Base-by-base conservation (phyloP, 2,329 filamentous ascomycete species). In the Zymoseptoria tritici region DNA sequence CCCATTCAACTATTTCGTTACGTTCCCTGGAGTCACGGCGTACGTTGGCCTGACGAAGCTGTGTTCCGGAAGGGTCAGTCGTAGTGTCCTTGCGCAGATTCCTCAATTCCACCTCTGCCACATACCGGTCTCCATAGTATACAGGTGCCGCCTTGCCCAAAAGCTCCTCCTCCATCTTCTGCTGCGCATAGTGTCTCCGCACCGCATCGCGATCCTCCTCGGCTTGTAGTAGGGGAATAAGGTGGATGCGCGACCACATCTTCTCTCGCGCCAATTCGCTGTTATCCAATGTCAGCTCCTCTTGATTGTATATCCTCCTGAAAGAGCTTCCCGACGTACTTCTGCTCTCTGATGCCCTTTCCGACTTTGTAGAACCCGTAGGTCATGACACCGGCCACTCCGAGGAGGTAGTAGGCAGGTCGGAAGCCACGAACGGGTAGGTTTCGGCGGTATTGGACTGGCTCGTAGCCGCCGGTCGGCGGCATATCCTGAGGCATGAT, bases 391-490 rank as follows among this genome's bases (percentile, higher is more conserved):
- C 82, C 82, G 68, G 85, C 89, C 76, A 91, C 85, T 64, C 85
- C 90, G 68, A 90, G 73, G 66, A 97, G 82, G 74, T 96, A 86
- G 63, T 86, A 84, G 54, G 86, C 82, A 19, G 94, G 93, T 62
- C 89, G 87, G 83, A 97, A 96, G 69, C 93, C 93, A 72, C 88
- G 88, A 65, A 89, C 86, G 65, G 94, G 94, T 64, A 99, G 81
- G 80, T 97, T 97, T 78, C 94, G 89, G 86, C 96, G 96, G 83
- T 97, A 99, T 80, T 99, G 94, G 67, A 99, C 88, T 77, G 93
- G 88, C 77, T 86, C 88, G 79, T 99, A 99, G 83, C 94, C 94
- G 81, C 93, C 94, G 73, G 79, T 77, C 70, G 94, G 94, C 81
- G 94, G 94, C 85, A 99, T 90, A 83, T 99, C 94, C 84, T 97